Percentiles rank a stretch among this genome's conserved stretches.
phyloP scores from a whole-genome alignment of 2,329 filamentous ascomycete genomes.

The Aureobasidium sp. region DNA sequence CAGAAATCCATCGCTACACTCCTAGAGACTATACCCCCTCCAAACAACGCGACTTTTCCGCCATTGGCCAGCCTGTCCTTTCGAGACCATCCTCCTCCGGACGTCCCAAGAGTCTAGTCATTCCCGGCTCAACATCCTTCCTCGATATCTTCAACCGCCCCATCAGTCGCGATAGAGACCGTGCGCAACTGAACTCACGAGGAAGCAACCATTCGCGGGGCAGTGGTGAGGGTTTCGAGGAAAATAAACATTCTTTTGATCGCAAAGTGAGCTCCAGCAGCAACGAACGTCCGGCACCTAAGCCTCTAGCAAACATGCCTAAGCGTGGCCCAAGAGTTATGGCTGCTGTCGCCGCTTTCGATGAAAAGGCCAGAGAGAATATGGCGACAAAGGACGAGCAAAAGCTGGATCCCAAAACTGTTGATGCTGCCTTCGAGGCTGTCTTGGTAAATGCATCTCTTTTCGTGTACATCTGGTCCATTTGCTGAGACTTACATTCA shows the following conservation, averaged over 20 bases:
- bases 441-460: constrained; percentile 42
- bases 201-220: constrained; percentile 14
- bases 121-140: constrained; percentile 6
- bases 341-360: constrained; percentile 57
- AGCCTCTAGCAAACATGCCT: constrained; percentile 26
- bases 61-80: constrained; percentile 38
- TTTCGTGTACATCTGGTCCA: not conserved
- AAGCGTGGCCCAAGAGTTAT: constrained; percentile 52
- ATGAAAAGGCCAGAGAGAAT: constrained; percentile 42
- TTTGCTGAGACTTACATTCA: not conserved
- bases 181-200: constrained; percentile 15
- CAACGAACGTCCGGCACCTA: constrained; percentile 24
- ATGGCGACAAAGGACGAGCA: constrained; percentile 37
- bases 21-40: constrained; percentile 53
- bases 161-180: constrained; percentile 10
- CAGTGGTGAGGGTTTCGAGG: constrained; percentile 11
- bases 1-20: constrained; percentile 53
- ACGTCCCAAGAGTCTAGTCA: constrained; percentile 25
- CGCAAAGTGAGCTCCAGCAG: constrained; percentile 32
- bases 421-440: constrained; percentile 57
- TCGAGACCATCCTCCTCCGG: constrained; percentile 18
- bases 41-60: constrained; percentile 56
- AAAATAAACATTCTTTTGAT: constrained; percentile 27
- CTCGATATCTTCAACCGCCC: constrained; percentile 9
- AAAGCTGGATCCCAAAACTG: constrained; percentile 45